Evolutionary conservation across 805 yeast genomes (phyloP).

Genomic region (Candida insectorum): DNA sequence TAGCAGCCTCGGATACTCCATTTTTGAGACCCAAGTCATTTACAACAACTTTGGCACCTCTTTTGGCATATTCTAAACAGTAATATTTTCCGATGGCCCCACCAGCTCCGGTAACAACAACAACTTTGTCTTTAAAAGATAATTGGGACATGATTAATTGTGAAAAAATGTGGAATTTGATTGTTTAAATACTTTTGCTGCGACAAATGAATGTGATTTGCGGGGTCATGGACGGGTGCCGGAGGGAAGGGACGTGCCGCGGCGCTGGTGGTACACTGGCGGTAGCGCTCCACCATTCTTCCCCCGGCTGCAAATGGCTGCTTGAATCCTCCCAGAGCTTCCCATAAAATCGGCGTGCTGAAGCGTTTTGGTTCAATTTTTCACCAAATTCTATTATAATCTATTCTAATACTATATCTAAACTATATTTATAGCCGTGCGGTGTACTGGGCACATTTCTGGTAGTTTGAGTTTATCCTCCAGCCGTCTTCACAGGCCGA

Average conservation of each 20-base stretch:
- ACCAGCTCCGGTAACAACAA: constrained; percentile 94
- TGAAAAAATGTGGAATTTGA: constrained; percentile 1
- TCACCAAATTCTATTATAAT: too few species aligned
- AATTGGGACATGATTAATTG: constrained; percentile 24
- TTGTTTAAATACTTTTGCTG: constrained; percentile 4
- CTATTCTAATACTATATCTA: too few species aligned
- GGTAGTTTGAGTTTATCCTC: too few species aligned
- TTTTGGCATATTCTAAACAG: constrained; percentile 79
- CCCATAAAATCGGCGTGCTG: too few species aligned
- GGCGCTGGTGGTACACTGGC: neutral
- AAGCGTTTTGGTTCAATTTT: too few species aligned
- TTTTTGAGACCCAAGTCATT: constrained; percentile 91
- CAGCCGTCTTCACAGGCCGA: too few species aligned
- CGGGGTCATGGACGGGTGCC: constrained; percentile 9
- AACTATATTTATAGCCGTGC: too few species aligned
- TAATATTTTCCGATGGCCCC: constrained; percentile 93
- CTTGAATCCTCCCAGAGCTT: too few species aligned
- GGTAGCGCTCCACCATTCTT: too few species aligned
- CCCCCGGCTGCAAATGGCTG: too few species aligned
- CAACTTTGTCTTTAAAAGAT: constrained; percentile 77
- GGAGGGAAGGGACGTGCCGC: neutral
- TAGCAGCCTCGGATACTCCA: constrained; percentile 73
- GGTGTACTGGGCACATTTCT: too few species aligned
- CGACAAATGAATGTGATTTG: constrained; percentile 4
- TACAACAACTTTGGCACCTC: constrained; percentile 95